These are phyloP conservation scores for Paralagenidium karlingii DNA, from an alignment of 352 stramenopile species.

Conservation along the genomic window DNA sequence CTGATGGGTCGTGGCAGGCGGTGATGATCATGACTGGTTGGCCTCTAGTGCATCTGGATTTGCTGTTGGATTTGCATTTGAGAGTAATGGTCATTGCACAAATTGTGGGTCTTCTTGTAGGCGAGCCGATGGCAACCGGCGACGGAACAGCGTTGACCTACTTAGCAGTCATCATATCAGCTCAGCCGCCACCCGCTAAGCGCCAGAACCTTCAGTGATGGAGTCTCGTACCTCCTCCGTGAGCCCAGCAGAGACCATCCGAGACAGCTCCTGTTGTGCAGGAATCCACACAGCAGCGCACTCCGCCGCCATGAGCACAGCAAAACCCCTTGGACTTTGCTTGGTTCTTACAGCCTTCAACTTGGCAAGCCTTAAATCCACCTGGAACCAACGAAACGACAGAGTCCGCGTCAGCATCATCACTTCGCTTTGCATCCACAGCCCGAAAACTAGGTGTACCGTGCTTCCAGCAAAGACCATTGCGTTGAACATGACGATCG, in stretches of 20 bases:
- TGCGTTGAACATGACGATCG: constrained; percentile 20
- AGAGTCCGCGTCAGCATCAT: background rate
- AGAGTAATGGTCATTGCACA: background rate
- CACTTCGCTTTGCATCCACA: too few species aligned
- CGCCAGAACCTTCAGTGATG: too few species aligned
- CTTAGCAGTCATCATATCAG: too few species aligned
- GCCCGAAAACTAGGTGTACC: too few species aligned
- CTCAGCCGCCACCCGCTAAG: too few species aligned
- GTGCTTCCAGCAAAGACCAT: constrained; percentile 35
- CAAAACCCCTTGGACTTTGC: constrained; percentile 13
- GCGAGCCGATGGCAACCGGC: constrained; percentile 57
- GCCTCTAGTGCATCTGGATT: too few species aligned
- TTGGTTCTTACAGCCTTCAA: constrained; percentile 6
- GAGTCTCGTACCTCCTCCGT: constrained; percentile 24
- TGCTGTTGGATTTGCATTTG: too few species aligned
- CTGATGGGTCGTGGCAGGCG: too few species aligned
- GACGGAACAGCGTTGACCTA: constrained; percentile 19
- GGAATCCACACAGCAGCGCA: background rate
- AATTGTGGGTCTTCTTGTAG: constrained; percentile 56
- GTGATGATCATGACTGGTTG: too few species aligned
- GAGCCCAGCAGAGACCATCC: constrained; percentile 38
- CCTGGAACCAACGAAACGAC: too few species aligned
- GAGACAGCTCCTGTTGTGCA: constrained; percentile 11
- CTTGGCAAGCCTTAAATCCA: constrained; percentile 8
- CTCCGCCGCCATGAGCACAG: constrained; percentile 10